A percentile compares a stretch with the other conserved stretches of the same genome.
phyloP scores from a whole-genome alignment of 345 rosid species.

The Eutrema yunnanense region DNA sequence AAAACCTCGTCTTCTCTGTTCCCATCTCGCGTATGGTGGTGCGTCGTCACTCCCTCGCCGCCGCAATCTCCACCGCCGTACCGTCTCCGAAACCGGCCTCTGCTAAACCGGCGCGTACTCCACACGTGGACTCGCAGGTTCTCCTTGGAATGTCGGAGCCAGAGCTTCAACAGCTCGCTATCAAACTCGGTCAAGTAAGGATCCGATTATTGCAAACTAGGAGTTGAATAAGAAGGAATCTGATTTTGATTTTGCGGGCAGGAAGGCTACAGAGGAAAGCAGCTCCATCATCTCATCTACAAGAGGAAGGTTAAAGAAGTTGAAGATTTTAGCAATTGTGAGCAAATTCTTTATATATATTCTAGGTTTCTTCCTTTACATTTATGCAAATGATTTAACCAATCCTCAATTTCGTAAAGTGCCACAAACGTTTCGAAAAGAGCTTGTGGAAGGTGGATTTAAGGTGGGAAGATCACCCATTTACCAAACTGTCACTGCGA shows the following conservation, averaged over 20 bases:
- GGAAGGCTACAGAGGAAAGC: conserved; percentile 93
- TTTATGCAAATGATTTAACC: neutral
- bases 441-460: conserved; percentile 81
- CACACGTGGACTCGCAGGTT: conserved; percentile 53
- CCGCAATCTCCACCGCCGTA: conserved; percentile 8
- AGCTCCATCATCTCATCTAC: conserved; percentile 81
- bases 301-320: conserved; percentile 70
- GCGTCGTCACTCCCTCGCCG: conserved; percentile 33
- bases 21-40: conserved; percentile 48
- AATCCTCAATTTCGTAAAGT: conserved; percentile 34
- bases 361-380: neutral
- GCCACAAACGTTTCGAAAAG: conserved; percentile 77
- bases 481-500: conserved; percentile 60
- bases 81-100: conserved; percentile 32
- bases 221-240: neutral
- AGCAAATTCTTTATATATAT: conserved; percentile 21
- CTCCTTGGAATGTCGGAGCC: conserved; percentile 91
- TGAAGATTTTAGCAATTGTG: conserved; percentile 76
- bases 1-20: conserved; percentile 42
- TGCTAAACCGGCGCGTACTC: conserved; percentile 33
- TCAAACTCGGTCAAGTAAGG: conserved; percentile 73
- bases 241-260: conserved; percentile 7
- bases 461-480: conserved; percentile 76
- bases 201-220: neutral
- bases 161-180: conserved; percentile 80